A percentile compares a stretch with the other conserved stretches of the same genome.
Evolutionary conservation across 345 rosid species (phyloP).

Genomic region (Euphorbia peplus): DNA sequence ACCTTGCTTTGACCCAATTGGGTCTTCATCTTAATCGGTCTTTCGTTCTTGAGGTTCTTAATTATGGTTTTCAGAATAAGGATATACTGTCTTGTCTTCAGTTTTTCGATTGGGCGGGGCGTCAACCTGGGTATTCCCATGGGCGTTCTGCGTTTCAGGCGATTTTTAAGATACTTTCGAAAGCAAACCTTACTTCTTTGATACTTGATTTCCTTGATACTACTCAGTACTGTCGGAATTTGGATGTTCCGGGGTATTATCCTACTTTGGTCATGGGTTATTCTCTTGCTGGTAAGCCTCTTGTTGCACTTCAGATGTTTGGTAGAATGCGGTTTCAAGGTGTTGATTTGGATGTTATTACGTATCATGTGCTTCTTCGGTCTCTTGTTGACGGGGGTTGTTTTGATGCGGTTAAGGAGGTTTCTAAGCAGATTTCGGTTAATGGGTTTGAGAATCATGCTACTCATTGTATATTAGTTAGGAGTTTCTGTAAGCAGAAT

Average conservation of each 20-base stretch:
- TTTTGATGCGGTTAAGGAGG: slow-evolving; percentile 43
- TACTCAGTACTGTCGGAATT: background rate
- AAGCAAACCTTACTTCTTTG: slow-evolving; percentile 39
- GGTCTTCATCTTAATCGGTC: slow-evolving; percentile 50
- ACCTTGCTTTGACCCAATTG: slow-evolving; percentile 37
- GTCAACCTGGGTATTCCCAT: slow-evolving; percentile 56
- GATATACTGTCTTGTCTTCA: slow-evolving; percentile 64
- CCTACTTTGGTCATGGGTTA: slow-evolving; percentile 69
- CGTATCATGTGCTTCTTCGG: slow-evolving; percentile 65
- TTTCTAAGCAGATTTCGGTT: slow-evolving; percentile 48
- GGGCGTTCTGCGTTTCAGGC: slow-evolving; percentile 64
- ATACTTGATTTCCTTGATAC: slow-evolving; percentile 47
- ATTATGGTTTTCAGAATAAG: slow-evolving; percentile 31
- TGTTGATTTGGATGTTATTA: slow-evolving; percentile 57
- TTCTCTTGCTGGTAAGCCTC: slow-evolving; percentile 66
- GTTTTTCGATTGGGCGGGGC: slow-evolving; percentile 95
- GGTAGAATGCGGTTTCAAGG: slow-evolving; percentile 76
- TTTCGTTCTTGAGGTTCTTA: slow-evolving; percentile 58
- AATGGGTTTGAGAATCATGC: slow-evolving; percentile 47
- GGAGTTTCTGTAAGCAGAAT: slow-evolving; percentile 56
- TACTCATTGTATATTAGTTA: slow-evolving; percentile 56
- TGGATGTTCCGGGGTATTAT: slow-evolving; percentile 32
- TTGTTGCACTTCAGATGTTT: slow-evolving; percentile 63
- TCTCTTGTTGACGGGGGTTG: slow-evolving; percentile 64
- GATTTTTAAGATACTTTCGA: slow-evolving; percentile 61